Percentiles rank a stretch among this genome's conserved stretches.
phyloP scores from a whole-genome alignment of 169 alveolate species.

The Fabrea salina region DNA sequence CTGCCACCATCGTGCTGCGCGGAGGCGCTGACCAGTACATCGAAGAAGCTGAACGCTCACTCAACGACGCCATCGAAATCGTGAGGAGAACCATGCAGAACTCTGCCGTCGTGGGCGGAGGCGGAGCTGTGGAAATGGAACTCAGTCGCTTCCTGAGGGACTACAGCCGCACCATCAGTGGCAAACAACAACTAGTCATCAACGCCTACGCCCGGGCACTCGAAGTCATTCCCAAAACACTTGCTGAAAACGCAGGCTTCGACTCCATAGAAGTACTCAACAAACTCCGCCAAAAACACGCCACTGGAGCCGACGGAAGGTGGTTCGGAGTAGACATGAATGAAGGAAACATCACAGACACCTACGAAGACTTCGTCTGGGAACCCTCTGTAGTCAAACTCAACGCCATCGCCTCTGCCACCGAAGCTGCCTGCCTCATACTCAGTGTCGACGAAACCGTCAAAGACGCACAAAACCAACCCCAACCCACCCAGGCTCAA shows the following conservation, averaged over 20 bases:
- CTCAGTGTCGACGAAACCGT: conserved; percentile 97
- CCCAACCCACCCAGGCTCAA: conserved; percentile 30
- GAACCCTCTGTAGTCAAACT: conserved; percentile 95
- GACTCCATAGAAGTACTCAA: conserved; percentile 93
- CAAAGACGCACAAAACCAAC: conserved; percentile 87
- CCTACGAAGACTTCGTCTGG: conserved; percentile 90
- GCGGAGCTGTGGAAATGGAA: conserved; percentile 96
- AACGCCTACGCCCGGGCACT: conserved; percentile 94
- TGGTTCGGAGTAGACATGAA: conserved; percentile 96
- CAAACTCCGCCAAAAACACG: conserved; percentile 92
- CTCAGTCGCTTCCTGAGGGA: conserved; percentile 80
- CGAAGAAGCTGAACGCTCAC: conserved; percentile 97
- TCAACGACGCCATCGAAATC: conserved; percentile 96
- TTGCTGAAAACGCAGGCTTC: conserved; percentile 97
- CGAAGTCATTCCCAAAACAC: conserved; percentile 94
- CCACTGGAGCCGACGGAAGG: conserved; percentile 70
- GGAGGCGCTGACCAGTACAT: conserved; percentile 99
- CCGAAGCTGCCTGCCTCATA: conserved; percentile 97
- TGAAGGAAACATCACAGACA: conserved; percentile 88
- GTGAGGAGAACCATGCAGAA: conserved; percentile 93
- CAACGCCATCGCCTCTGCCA: conserved; percentile 95
- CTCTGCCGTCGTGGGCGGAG: conserved; percentile 94
- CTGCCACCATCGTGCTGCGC: conserved; percentile 94
- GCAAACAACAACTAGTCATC: conserved; percentile 92
- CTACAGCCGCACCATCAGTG: conserved; percentile 80